A percentile compares a stretch with the other conserved stretches of the same genome.
Evolutionary conservation across 306 rosid species (phyloP).

Genomic region (Corylus avellana): DNA sequence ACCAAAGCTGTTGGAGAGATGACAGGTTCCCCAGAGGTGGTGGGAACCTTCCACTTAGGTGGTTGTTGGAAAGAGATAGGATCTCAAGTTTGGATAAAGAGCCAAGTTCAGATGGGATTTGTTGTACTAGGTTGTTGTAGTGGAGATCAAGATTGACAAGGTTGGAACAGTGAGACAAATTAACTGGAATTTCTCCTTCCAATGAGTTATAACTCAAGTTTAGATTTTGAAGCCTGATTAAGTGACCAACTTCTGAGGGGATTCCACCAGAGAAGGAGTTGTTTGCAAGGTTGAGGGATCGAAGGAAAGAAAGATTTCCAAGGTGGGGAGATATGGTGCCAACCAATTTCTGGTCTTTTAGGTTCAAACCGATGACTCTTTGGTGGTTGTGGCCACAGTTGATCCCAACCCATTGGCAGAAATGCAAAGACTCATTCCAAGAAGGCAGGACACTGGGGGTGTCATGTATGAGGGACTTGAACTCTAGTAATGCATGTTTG

Average conservation of each 20-base stretch:
- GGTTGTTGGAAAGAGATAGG: background rate
- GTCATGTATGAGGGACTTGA: slow-evolving; percentile 10
- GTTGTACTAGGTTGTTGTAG: too few relatives aligned
- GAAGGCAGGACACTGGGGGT: background rate
- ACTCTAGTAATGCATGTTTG: slow-evolving; percentile 6
- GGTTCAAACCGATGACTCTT: slow-evolving; percentile 12
- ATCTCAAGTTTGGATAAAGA: background rate
- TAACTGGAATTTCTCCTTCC: too few relatives aligned
- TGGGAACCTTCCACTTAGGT: background rate
- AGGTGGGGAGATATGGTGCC: slow-evolving; percentile 16
- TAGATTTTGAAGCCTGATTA: too few relatives aligned
- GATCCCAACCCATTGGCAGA: slow-evolving; percentile 19
- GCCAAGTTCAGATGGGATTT: too few relatives aligned
- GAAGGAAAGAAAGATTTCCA: slow-evolving; percentile 8
- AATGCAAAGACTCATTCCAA: slow-evolving; percentile 23
- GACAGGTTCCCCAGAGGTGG: background rate
- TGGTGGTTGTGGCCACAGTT: slow-evolving; percentile 11
- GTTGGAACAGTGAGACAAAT: too few relatives aligned
- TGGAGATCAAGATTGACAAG: too few relatives aligned
- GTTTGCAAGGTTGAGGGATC: background rate
- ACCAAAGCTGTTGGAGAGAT: background rate
- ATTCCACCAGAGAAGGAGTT: background rate
- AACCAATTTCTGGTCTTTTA: background rate
- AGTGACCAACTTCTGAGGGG: too few relatives aligned
- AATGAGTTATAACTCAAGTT: too few relatives aligned